Base-by-base conservation (phyloP, 2,329 filamentous ascomycete genomes). In the Trichoderma atrobrunneum region DNA sequence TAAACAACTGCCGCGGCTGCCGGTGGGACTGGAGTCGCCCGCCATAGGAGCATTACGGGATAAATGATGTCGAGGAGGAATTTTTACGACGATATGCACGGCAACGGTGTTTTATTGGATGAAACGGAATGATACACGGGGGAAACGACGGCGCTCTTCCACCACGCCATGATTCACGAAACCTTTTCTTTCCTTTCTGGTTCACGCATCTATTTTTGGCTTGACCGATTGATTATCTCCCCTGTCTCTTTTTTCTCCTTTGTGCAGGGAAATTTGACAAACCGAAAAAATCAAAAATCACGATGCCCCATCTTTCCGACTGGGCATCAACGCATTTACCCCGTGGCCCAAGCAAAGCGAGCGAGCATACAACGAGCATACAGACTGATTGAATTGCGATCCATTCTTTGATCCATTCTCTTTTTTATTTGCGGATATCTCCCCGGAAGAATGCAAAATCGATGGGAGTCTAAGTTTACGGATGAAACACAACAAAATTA, bases 341-440 rank as follows among this genome's bases (percentile, higher is more conserved):
- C 66, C 36, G 34, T 54, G 39, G 48, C 66, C 43, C 18, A 60
- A 60, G 65, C 65, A 68, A 43, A 59, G 54, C 30, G 26, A 59
- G 28, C 56, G 56, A 32, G 56, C 56, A 59, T 59, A 30, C 48
- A 34, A 57, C 56, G 51, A 69, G 66, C 66, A 62, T 69, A 61
- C 66, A 54, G 66, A 69, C 61, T 69, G 66, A 69, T 62, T 69
- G 66, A 59, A 69, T 60, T 62, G 28, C 66, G 66, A 62, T 62
- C n/a, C 39, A 32, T 61, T 51, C 54, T 68, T 68, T 68, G 36
- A 68, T 48, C 24, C 65, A 36, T 43, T 67, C 34, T 56, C 43
- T 68, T 34, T 59, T 68, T 67, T 30, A 6, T 43, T 68, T 43
- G 2, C 24, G 34, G 54, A 16, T 26, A 59, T 59, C 26, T 68